phyloP scores from a whole-genome alignment of 352 stramenopile genomes.

The Hyaloperonospora arabidopsidis region DNA sequence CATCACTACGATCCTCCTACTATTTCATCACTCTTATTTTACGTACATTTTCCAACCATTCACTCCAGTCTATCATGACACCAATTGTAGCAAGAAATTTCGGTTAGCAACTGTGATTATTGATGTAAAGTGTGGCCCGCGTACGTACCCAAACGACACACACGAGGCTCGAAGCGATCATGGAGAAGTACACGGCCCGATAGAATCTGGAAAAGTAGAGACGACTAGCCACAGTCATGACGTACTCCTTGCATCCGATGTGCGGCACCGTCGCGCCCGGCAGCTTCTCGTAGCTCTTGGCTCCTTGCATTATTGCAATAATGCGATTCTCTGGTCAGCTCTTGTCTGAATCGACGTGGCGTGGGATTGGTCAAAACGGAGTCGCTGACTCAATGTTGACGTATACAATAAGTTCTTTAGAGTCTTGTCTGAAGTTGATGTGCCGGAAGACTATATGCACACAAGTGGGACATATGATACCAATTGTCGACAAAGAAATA shows the following conservation, averaged over 20 bases:
- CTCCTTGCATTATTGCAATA: slow-evolving; percentile 5
- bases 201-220: slow-evolving; percentile 81
- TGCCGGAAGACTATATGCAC: no score
- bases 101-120: not conserved
- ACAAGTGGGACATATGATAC: no score
- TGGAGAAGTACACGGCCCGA: slow-evolving; percentile 73
- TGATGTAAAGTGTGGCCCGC: not conserved
- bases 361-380: no score
- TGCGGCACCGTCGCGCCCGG: slow-evolving; percentile 21
- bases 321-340: not conserved
- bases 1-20: not conserved
- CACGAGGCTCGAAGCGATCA: slow-evolving; percentile 56
- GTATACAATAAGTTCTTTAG: no score
- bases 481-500: no score
- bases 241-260: slow-evolving; percentile 61
- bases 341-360: no score
- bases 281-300: slow-evolving; percentile 34
- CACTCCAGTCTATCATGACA: slow-evolving; percentile 42
- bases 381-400: no score
- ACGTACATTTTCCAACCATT: slow-evolving; percentile 72
- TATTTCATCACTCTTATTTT: not conserved
- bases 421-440: no score
- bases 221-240: slow-evolving; percentile 65
- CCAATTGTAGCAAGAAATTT: not conserved
- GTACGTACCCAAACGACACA: slow-evolving; percentile 62